Percentiles rank a stretch among this genome's conserved stretches.
Conservation (phyloP, 1,284 basidiomycete genomes). For the Porodaedalea pini region DNA sequence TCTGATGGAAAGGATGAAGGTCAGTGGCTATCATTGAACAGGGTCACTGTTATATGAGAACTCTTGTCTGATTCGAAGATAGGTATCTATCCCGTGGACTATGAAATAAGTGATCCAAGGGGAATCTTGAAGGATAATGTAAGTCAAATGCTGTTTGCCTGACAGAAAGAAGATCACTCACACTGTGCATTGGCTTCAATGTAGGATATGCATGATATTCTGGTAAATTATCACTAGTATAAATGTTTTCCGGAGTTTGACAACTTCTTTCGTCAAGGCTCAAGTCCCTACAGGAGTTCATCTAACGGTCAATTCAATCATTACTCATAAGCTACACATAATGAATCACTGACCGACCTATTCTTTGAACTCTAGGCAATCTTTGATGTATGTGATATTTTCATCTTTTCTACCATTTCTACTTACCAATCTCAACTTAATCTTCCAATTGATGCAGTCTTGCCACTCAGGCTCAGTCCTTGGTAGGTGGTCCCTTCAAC, state of each 20-base stretch:
- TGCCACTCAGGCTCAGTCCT: conserved; percentile 35
- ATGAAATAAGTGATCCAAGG: conserved; percentile 46
- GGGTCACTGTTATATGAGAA: neutral
- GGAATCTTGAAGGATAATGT: conserved; percentile 80
- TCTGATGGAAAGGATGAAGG: conserved; percentile 36
- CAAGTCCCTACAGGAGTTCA: neutral
- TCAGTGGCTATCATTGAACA: conserved; percentile 19
- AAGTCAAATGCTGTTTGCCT: conserved; percentile 30
- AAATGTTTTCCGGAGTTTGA: neutral
- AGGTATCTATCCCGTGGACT: conserved; percentile 87
- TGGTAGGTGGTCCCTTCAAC: conserved; percentile 28
- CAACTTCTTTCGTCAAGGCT: neutral
- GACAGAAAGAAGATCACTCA: neutral
- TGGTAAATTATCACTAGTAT: conserved; percentile 39
- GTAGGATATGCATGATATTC: conserved; percentile 56
- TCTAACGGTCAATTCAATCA: conserved; percentile 7
- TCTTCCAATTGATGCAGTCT: conserved; percentile 27
- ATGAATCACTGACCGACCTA: neutral
- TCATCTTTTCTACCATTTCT: neutral
- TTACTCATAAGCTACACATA: neutral
- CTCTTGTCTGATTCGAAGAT: neutral
- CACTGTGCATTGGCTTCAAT: neutral
- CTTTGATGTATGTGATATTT: conserved; percentile 3
- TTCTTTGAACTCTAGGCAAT: neutral
- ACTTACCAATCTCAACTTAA: neutral